Evolutionary conservation across 2,329 filamentous ascomycete species (phyloP).

Genomic region (Blastomyces emzantsi): DNA sequence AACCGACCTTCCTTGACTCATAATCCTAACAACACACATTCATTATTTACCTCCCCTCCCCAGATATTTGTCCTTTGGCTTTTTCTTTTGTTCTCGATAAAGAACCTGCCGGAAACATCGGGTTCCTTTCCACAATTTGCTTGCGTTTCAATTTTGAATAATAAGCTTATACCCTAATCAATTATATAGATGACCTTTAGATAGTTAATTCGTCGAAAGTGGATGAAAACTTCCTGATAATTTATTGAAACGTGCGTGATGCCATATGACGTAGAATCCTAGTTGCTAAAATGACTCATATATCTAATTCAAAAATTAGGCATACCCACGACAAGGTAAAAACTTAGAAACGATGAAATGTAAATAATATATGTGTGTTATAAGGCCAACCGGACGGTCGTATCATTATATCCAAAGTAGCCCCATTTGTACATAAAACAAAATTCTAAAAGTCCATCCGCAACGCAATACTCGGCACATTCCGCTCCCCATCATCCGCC

Average conservation of each 20-base stretch:
- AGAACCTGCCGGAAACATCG: too few relatives aligned
- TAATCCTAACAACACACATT: neutral
- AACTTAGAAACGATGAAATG: too few relatives aligned
- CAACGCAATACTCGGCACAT: conserved; percentile 72
- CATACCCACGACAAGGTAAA: neutral
- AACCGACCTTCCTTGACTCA: neutral
- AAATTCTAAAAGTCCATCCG: conserved; percentile 79
- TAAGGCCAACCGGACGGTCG: neutral
- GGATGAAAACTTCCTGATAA: neutral
- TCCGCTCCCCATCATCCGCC: conserved; percentile 47
- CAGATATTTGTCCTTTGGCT: neutral
- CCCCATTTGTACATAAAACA: neutral
- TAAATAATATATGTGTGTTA: neutral
- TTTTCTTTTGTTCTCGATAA: neutral
- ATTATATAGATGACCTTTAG: neutral
- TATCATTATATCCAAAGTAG: neutral
- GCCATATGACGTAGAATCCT: neutral
- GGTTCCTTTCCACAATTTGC: neutral
- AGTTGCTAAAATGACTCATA: too few relatives aligned
- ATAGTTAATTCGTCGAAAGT: neutral
- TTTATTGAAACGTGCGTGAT: neutral
- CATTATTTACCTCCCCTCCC: neutral
- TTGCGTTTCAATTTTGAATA: neutral
- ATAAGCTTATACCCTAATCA: neutral
- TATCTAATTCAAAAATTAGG: neutral